Base-by-base conservation (phyloP, 768 basidiomycete genomes). In the Leccinum ochraceum region DNA sequence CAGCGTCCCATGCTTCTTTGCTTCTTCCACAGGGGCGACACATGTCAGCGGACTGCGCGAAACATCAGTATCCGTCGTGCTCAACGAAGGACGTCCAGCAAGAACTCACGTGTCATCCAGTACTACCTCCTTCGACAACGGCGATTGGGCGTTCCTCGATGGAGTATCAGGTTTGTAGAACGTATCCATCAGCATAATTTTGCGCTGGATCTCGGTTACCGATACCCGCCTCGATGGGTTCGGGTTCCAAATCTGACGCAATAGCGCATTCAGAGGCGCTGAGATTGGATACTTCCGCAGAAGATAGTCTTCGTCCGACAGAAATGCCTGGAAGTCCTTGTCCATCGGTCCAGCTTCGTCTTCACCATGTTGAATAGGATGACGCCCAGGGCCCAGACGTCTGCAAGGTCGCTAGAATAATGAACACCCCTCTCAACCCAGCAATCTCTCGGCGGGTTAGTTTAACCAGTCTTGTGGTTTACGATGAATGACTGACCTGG, bases 311-410 rank as follows among this genome's bases (percentile, higher is more conserved):
- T 36, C 36, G 11, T 50, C 9, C 1, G 52, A 24, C 17, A 62
- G n/a, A 42, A 62, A 71, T 0, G 53, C 44, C 16, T 4, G n/a
- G 28, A 57, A 69, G 0, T 17, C 17, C 24, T 6, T 39, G 50
- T 69, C 60, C 1, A 17, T 20, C 11, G 3, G 22, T 0, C 17
- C 32, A 0, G 68, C 66, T 39, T 59, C 66, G 3, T 62, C 59
- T 87, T 87, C 55, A 90, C 85, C 77, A 96, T 85, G 75, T 93
- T 94, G 69, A 88, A 84, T 53, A 96, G 83, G 63, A 96, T 90
- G 56, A 96, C 81, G 14, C 88, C 89, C 22, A 90, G 72, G 16
- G 89, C 80, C 89, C 89, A 91, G 60, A 89, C 77, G 63, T 91
- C 89, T 16, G 26, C 80, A 26, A 69, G 26, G 48, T 60, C 61